Conservation (phyloP, 2,329 filamentous ascomycete species). For the Elsinoe ampelina region DNA sequence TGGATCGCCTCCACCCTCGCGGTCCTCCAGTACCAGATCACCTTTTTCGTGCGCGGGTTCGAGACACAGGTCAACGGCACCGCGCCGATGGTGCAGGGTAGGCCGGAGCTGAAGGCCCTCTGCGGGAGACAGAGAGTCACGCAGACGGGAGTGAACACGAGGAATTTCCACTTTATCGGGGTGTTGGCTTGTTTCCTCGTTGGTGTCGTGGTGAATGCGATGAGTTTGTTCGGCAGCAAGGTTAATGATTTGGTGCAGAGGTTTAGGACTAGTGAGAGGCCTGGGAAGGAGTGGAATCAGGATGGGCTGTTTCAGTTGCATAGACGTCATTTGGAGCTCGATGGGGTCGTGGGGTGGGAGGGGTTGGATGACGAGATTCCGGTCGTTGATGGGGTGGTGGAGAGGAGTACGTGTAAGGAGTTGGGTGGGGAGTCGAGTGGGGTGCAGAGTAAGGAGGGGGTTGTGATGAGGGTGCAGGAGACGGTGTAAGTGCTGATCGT, state of each 20-base stretch:
- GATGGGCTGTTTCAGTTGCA: constrained; percentile 12
- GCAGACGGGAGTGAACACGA: constrained; percentile 1
- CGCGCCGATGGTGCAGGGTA: background rate
- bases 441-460: background rate
- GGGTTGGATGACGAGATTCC: constrained; percentile 10
- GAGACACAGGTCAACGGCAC: background rate
- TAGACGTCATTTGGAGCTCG: background rate
- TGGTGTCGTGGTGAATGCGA: constrained; percentile 8
- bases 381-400: background rate
- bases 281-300: constrained; percentile 5
- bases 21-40: constrained; percentile 8
- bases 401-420: constrained; percentile 5
- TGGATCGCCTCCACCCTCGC: constrained; percentile 8
- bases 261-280: background rate
- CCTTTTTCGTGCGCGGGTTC: background rate
- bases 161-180: constrained; percentile 6
- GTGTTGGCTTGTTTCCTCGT: constrained; percentile 10
- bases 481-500: background rate
- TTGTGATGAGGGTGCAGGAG: constrained; percentile 6
- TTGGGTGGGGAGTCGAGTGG: background rate
- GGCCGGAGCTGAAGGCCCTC: background rate
- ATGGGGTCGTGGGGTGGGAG: constrained; percentile 3
- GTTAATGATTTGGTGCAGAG: constrained; percentile 6
- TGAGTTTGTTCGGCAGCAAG: background rate
- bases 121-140: background rate